Evolutionary conservation across 106 monocot genomes (phyloP).

Genomic region (Agapanthus africanus): DNA sequence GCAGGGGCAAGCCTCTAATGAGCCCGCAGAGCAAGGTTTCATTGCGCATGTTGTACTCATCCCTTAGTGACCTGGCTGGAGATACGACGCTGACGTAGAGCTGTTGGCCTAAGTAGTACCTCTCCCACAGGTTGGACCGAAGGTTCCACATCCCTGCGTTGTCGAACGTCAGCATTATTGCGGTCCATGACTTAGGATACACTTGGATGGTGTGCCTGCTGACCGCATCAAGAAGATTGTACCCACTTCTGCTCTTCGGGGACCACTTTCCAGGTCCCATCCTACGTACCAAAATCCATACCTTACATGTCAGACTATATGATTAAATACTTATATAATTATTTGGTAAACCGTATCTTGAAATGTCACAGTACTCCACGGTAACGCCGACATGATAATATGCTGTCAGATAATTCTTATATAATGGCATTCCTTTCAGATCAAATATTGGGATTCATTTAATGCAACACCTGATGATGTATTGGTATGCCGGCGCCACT

Average conservation of each 20-base stretch:
- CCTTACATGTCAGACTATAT: too few relatives aligned
- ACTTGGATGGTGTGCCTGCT: conserved; percentile 62
- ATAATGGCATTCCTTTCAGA: too few relatives aligned
- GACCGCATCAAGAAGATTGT: conserved; percentile 41
- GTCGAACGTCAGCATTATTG: conserved; percentile 48
- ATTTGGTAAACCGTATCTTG: too few relatives aligned
- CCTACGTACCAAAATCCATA: too few relatives aligned
- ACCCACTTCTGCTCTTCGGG: conserved; percentile 20
- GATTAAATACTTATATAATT: too few relatives aligned
- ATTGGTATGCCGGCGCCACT: too few relatives aligned
- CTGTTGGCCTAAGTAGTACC: conserved; percentile 54
- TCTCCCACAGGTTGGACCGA: conserved; percentile 39
- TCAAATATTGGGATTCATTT: too few relatives aligned
- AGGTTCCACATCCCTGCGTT: conserved; percentile 56
- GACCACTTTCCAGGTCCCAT: conserved; percentile 52
- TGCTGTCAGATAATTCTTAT: too few relatives aligned
- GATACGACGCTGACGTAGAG: conserved; percentile 61
- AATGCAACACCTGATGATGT: too few relatives aligned
- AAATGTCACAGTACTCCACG: neutral
- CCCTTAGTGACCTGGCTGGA: conserved; percentile 36
- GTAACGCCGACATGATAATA: too few relatives aligned
- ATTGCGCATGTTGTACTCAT: conserved; percentile 37
- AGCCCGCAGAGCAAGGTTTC: conserved; percentile 30
- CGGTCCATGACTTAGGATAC: conserved; percentile 49
- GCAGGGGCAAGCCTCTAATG: conserved; percentile 23